Base-by-base conservation (phyloP, 345 rosid species). In the Cardamine resedifolia region DNA sequence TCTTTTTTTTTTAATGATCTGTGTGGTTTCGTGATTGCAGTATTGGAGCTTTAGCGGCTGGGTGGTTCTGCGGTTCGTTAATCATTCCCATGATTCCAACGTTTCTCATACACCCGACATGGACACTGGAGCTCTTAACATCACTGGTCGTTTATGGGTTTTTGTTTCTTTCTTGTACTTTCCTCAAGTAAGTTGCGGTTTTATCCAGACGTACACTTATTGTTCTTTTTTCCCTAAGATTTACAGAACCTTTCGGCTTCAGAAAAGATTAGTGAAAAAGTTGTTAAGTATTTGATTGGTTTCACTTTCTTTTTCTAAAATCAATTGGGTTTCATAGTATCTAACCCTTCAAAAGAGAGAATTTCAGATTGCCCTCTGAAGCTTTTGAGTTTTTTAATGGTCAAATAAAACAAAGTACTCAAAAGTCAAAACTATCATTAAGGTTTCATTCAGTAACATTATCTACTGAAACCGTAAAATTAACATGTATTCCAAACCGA, bases 71-170 rank as follows among this genome's bases (percentile, higher is more conserved):
- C 49, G 99, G 98, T 45, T 88, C 97, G 9, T 28, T 90, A 39
- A 51, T 86, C 39, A 90, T 90, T n/a, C 99, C 98, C 0, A 79
- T 86, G 91, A 81, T 95, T 64, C 99, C 98, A 7, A 81, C 88
- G 7, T 73, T 81, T 59, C 58, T 90, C 39, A 64, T 90, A 26
- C 85, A 81, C 66, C 98, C 94, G 7, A 85, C 92, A n/a, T 95
- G 99, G 99, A 87, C 94, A 7, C 98, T 95, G 0, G 99, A 95
- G 80, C 97, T 95, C 75, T 48, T 90, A 65, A 95, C 99, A 30
- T 88, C 99, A 27, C 74, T 95, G 63, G 96, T 91, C 38, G 90
- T 85, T 2, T 95, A 90, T 64, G 64, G 64, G 53, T 87, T 86
- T 87, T 77, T 95, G 86, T 95, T 91, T 80, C 82, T 91, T 31